Conservation (phyloP, 768 basidiomycete species). For the Boletus subparvulus region DNA sequence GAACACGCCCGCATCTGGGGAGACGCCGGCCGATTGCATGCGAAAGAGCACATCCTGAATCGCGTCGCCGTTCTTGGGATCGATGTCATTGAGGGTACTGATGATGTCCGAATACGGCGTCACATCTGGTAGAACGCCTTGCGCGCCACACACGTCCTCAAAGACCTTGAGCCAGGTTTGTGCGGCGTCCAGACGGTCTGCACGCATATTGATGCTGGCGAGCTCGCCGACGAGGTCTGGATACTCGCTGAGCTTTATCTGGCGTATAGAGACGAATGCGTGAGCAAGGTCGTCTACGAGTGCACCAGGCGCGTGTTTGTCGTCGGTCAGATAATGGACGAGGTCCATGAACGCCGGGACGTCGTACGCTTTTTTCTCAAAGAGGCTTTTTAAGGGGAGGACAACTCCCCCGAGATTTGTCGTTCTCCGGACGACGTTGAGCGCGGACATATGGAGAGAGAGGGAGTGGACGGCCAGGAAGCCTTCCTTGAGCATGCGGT, state of each 20-base stretch:
- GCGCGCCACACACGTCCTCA: constrained; percentile 22
- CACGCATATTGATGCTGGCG: constrained; percentile 36
- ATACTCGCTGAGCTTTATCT: constrained; percentile 26
- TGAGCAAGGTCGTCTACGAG: constrained; percentile 25
- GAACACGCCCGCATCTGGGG: constrained; percentile 43
- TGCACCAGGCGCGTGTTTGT: constrained; percentile 11
- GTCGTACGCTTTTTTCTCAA: constrained; percentile 18
- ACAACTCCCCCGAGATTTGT: neutral
- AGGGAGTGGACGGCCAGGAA: constrained; percentile 39
- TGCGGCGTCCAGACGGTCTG: constrained; percentile 32
- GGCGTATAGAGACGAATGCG: constrained; percentile 19
- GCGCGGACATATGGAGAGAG: constrained; percentile 41
- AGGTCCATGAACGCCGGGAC: constrained; percentile 28
- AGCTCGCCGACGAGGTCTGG: constrained; percentile 38
- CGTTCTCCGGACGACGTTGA: constrained; percentile 23
- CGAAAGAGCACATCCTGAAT: constrained; percentile 38
- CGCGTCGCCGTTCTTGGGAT: constrained; percentile 29
- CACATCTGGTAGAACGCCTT: constrained; percentile 10
- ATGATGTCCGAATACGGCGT: constrained; percentile 43
- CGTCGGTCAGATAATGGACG: constrained; percentile 18
- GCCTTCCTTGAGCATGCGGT: constrained; percentile 42
- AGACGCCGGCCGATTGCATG: constrained; percentile 39
- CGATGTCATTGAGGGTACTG: constrained; percentile 34
- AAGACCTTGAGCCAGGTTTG: constrained; percentile 29
- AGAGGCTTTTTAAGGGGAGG: constrained; percentile 9